A percentile compares a stretch with the other conserved stretches of the same genome.
phyloP scores from a whole-genome alignment of 345 rosid species.

The Lepidium didymum region DNA sequence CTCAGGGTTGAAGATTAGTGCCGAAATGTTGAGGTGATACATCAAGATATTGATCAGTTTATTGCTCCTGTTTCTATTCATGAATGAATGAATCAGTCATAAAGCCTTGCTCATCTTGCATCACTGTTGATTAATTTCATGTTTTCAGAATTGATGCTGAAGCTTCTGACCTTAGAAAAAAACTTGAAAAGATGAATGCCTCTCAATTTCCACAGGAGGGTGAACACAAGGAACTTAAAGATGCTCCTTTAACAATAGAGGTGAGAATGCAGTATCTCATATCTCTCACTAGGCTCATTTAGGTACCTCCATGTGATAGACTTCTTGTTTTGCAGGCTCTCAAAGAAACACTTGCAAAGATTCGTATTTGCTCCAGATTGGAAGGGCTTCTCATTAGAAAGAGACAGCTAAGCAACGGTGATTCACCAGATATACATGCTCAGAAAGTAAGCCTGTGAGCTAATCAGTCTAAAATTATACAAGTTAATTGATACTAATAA shows the following conservation, averaged over 20 bases:
- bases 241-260: slow-evolving; percentile 53
- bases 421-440: slow-evolving; percentile 85
- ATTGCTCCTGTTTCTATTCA: slow-evolving; percentile 1
- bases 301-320: not conserved
- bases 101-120: slow-evolving; percentile 9
- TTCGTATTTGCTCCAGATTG: slow-evolving; percentile 68
- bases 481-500: not conserved
- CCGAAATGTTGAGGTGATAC: slow-evolving; percentile 67
- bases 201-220: slow-evolving; percentile 35
- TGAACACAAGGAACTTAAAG: slow-evolving; percentile 38
- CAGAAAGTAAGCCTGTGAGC: slow-evolving; percentile 54
- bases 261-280: slow-evolving; percentile 29
- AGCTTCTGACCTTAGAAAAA: slow-evolving; percentile 53
- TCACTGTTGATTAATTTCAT: slow-evolving; percentile 12
- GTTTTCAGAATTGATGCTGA: slow-evolving; percentile 75
- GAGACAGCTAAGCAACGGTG: slow-evolving; percentile 65
- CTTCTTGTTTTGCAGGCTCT: slow-evolving; percentile 45
- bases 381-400: slow-evolving; percentile 75
- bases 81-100: not conserved
- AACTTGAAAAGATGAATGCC: slow-evolving; percentile 46
- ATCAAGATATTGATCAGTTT: not conserved
- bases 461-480: not conserved
- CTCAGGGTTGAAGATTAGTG: slow-evolving; percentile 74
- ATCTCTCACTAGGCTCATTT: not conserved
- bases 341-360: slow-evolving; percentile 67